Conservation (phyloP, 2,329 filamentous ascomycete genomes). For the Ilyonectria sp. region DNA sequence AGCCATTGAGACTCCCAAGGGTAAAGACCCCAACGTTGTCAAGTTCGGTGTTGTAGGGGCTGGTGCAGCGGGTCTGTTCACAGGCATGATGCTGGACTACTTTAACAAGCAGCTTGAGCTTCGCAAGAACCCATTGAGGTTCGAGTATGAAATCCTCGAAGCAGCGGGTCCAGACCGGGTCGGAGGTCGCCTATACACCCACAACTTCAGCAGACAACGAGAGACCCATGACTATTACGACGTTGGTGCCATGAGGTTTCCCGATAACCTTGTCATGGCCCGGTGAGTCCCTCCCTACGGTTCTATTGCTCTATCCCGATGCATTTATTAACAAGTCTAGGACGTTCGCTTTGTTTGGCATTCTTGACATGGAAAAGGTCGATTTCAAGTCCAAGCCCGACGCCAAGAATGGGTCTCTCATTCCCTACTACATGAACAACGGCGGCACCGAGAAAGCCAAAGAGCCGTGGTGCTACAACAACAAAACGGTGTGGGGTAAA, state of each 20-base stretch:
- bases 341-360: slow-evolving; percentile 14
- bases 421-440: slow-evolving; percentile 28
- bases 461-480: slow-evolving; percentile 27
- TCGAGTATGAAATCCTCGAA: slow-evolving; percentile 32
- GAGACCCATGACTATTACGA: slow-evolving; percentile 35
- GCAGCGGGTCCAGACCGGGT: slow-evolving; percentile 14
- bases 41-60: slow-evolving; percentile 27
- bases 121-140: not conserved
- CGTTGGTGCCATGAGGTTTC: slow-evolving; percentile 34
- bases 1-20: not conserved
- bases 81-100: slow-evolving; percentile 24
- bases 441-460: not conserved
- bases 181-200: slow-evolving; percentile 34
- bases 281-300: not conserved
- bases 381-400: not conserved
- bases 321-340: not conserved
- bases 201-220: slow-evolving; percentile 18
- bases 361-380: slow-evolving; percentile 10
- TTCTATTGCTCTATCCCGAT: not conserved
- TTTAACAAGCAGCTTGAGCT: slow-evolving; percentile 13
- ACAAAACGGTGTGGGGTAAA: slow-evolving; percentile 20
- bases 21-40: not conserved
- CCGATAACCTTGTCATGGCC: slow-evolving; percentile 30
- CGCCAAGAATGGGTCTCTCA: slow-evolving; percentile 20
- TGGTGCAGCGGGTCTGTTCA: slow-evolving; percentile 29